Evolutionary conservation across 768 basidiomycete species (phyloP).

Genomic region (Auricularia sp.): DNA sequence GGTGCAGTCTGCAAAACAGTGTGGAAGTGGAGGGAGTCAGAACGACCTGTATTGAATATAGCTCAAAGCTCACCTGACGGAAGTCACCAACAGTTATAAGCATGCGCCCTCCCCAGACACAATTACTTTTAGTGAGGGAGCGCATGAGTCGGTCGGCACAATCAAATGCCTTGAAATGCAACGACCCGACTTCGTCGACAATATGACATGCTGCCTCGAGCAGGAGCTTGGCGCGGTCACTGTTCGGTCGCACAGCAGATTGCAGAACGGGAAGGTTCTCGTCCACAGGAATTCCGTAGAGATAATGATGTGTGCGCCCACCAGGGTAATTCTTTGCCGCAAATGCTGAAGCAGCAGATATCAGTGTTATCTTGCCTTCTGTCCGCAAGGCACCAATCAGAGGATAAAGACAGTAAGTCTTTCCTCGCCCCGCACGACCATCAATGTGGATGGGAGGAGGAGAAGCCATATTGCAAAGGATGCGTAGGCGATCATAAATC

Average conservation of each 20-base stretch:
- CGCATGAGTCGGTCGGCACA: neutral
- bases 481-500: neutral
- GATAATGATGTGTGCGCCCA: slow-evolving; percentile 28
- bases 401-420: slow-evolving; percentile 27
- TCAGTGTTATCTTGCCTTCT: slow-evolving; percentile 20
- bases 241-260: neutral
- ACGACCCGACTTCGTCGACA: neutral
- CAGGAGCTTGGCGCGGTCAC: neutral
- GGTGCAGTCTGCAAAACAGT: neutral
- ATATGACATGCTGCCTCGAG: neutral
- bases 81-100: neutral
- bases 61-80: neutral
- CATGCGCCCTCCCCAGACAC: neutral
- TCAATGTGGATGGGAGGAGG: slow-evolving; percentile 22
- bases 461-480: neutral
- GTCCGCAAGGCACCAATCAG: slow-evolving; percentile 23
- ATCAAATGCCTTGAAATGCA: neutral
- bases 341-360: slow-evolving; percentile 30
- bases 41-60: too few relatives aligned
- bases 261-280: neutral
- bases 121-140: neutral
- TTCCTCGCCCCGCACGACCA: slow-evolving; percentile 32
- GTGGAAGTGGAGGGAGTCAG: too few relatives aligned
- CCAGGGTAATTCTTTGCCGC: slow-evolving; percentile 29
- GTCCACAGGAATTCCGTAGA: slow-evolving; percentile 10